A percentile compares a stretch with the other conserved stretches of the same genome.
These are phyloP conservation scores for Chamaenerion angustifolium DNA, from an alignment of 345 rosid genomes.

Conservation along the genomic window DNA sequence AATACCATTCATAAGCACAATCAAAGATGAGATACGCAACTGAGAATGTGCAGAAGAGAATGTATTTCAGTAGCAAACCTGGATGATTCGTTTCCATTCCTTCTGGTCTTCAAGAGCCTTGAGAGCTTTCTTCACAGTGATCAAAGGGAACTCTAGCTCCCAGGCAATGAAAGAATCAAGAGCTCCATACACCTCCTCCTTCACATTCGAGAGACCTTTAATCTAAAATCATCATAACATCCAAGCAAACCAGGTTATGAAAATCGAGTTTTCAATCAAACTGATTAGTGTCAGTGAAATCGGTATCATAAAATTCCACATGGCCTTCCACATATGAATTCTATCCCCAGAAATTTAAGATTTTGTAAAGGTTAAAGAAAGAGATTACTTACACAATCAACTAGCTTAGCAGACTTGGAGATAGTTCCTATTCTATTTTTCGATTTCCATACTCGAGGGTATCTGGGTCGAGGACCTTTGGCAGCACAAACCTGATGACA, in stretches of 20 bases:
- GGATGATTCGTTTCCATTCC: slow-evolving; percentile 91
- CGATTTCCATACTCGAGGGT: slow-evolving; percentile 85
- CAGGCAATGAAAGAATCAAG: slow-evolving; percentile 90
- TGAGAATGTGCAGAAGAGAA: not conserved
- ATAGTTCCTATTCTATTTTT: slow-evolving; percentile 58
- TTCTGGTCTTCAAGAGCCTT: slow-evolving; percentile 53
- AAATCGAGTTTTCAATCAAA: no score
- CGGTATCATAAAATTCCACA: not conserved
- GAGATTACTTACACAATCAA: slow-evolving; percentile 48
- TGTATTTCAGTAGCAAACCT: slow-evolving; percentile 20
- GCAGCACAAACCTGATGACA: slow-evolving; percentile 58
- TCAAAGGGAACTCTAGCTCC: slow-evolving; percentile 87
- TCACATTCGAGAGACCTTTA: slow-evolving; percentile 60
- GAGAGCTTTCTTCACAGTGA: slow-evolving; percentile 83
- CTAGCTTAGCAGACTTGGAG: slow-evolving; percentile 68
- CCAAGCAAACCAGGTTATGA: no score
- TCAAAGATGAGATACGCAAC: not conserved
- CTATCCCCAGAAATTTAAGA: no score
- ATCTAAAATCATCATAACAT: slow-evolving; percentile 32
- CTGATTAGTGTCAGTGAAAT: no score
- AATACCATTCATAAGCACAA: no score
- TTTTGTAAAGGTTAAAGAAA: no score
- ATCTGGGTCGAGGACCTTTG: slow-evolving; percentile 84
- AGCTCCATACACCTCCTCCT: slow-evolving; percentile 90
- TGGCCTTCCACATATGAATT: no score